Base-by-base conservation (phyloP, 2,329 filamentous ascomycete species). In the Penicillium nordicum region DNA sequence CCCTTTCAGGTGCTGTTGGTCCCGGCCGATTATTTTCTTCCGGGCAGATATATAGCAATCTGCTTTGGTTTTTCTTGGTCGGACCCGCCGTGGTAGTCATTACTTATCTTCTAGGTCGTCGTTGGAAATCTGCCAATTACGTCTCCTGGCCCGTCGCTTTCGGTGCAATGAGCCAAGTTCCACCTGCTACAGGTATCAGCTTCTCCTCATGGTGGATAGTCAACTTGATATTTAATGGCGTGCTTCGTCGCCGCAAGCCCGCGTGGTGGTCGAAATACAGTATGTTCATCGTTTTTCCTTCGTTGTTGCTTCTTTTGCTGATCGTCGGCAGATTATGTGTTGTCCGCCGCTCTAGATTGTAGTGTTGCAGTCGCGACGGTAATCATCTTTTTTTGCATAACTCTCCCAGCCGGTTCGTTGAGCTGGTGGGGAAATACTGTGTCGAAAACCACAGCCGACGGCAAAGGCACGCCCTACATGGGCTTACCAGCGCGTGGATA, bases 41-140 rank as follows among this genome's bases (percentile, higher is more conserved):
- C 2, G 79, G 79, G 1, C 81, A 84, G 36, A 78, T 88, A 3
- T 90, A 90, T 67, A 78, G 82, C 4, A 79, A 79, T 11, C 76
- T 90, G 27, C 82, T 88, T 57, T 90, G 82, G 80, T 90, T 89
- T 75, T 90, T 86, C 81, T 80, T 90, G 32, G 79, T 87, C 38
- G 88, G 88, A 14, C 85, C 84, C 14, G 59, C 83, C 3, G 76
- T 83, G 0, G 87, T 88, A 10, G 67, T 89, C 47, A 66, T 84
- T 44, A 84, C 86, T 36, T 90, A 76, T 61, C 52, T 76, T 4
- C 74, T 88, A 16, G 84, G 85, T 5, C 81, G 85, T 34, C 78
- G 79, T 49, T 74, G 86, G 86, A 58, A 83, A 78, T 64, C 81
- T 76, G 25, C 84, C 72, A 83, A 86, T 58, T 90, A 88, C 67